phyloP scores from a whole-genome alignment of 352 stramenopile genomes.

The Globisporangium paddicum region DNA sequence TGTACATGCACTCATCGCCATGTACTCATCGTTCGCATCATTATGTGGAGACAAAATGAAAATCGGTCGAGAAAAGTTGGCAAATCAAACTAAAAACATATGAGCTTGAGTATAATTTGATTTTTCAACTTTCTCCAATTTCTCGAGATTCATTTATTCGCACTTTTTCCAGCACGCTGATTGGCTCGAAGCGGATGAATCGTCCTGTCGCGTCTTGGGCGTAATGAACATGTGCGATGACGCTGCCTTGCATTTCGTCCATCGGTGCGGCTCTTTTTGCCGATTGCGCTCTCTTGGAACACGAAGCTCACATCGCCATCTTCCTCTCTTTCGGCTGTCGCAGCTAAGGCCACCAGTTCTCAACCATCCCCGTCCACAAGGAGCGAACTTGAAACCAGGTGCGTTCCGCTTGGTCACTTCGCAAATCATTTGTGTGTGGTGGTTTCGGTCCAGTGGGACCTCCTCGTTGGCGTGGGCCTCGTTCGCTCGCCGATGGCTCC shows the following conservation, averaged over 20 bases:
- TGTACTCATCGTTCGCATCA: too few relatives aligned
- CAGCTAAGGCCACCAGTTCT: neutral
- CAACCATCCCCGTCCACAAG: neutral
- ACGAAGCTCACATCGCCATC: neutral
- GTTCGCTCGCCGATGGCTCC: neutral
- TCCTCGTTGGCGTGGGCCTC: neutral
- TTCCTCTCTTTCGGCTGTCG: neutral
- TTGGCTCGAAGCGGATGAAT: neutral
- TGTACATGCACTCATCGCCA: too few relatives aligned
- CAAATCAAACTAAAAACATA: too few relatives aligned
- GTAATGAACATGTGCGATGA: neutral
- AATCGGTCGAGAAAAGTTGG: too few relatives aligned
- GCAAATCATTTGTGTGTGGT: conserved; percentile 1
- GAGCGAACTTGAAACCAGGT: conserved; percentile 6
- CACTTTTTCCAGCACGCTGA: neutral
- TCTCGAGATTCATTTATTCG: too few relatives aligned
- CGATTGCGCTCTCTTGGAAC: too few relatives aligned
- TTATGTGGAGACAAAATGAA: too few relatives aligned
- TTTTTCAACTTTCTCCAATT: too few relatives aligned
- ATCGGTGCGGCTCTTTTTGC: neutral
- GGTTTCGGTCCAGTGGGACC: neutral
- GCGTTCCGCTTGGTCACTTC: neutral
- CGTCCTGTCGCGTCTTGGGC: neutral
- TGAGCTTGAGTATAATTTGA: too few relatives aligned
- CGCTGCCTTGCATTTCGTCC: too few relatives aligned